Base-by-base conservation (phyloP, 768 basidiomycete species). In the Suillus tomentosus region DNA sequence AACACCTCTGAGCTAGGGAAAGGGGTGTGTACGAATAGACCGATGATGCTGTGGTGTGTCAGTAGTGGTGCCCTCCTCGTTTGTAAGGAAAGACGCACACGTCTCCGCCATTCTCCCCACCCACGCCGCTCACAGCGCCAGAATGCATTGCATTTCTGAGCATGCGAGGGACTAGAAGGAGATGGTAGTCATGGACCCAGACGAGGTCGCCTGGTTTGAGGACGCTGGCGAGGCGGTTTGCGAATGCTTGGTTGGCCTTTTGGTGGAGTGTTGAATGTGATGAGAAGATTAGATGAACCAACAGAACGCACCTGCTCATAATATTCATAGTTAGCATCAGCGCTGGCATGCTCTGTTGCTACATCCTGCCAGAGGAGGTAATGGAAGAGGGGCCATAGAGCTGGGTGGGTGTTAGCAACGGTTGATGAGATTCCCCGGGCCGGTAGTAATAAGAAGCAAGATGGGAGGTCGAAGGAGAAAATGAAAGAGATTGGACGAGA, bases 361-460 rank as follows among this genome's bases (percentile, higher is more conserved):
- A 95, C 94, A 74, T 99, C 97, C 75, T 96, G 95, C 92, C 96
- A 97, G 62, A 98, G 89, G 63, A 99, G 87, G 75, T 99, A 99
- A 79, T 99, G 97, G 85, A 99, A 97, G 48, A 98, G 80, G 1
- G 96, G 96, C 96, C 96, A 99, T 51, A 99, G 87, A 45, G 89
- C 95, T 96, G 70, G 0, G 27, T 59, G 19, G 31, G 22, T 5
- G 51, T 53, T 17, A 53, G 51, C 51, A 53, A 53, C 27, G 15
- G 24, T 27, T 2, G 27, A 22, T 9, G n/a, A 34, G 60, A 17
- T 2, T 13, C n/a, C 37, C 36, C 50, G 31, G 55, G 1, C 15
- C 40, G 53, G 51, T 19, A 31, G 24, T 9, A 42, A 37, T 59
- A 61, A 14, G 15, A 62, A 62, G 39, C 37, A 22, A 34, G 60